A percentile compares a stretch with the other conserved stretches of the same genome.
These are phyloP conservation scores for Sanghuangporus weigelae DNA, from an alignment of 1,284 basidiomycete species.

Conservation along the genomic window DNA sequence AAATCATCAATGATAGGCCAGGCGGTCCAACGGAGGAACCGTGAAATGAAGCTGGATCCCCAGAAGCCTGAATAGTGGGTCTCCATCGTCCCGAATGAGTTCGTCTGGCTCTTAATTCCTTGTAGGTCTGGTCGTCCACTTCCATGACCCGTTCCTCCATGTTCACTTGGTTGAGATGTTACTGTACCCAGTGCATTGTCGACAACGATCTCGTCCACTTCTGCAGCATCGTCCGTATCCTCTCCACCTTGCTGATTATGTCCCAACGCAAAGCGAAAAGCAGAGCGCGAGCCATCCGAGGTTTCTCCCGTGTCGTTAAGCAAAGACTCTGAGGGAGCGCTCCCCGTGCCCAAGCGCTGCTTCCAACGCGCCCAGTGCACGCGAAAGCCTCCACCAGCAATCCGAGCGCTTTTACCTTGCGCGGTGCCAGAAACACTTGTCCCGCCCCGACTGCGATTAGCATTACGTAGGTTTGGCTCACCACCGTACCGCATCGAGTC, in stretches of 20 bases:
- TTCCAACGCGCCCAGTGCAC: conserved; percentile 40
- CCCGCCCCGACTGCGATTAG: not conserved
- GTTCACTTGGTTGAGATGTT: conserved; percentile 29
- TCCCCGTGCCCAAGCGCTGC: conserved; percentile 38
- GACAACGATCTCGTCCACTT: conserved; percentile 68
- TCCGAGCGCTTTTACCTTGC: conserved; percentile 29
- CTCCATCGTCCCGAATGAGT: conserved; percentile 20
- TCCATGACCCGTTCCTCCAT: conserved; percentile 39
- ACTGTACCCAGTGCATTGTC: conserved; percentile 31
- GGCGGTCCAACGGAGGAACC: conserved; percentile 35
- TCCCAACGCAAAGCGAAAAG: conserved; percentile 11
- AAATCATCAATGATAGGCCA: conserved; percentile 40
- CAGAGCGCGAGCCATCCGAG: conserved; percentile 26
- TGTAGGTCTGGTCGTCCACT: conserved; percentile 28
- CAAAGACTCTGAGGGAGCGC: conserved; percentile 38
- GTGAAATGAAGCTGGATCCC: conserved; percentile 24
- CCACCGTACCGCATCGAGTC: conserved; percentile 9
- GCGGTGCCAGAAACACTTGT: not conserved
- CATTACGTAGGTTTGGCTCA: not conserved
- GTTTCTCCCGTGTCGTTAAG: conserved; percentile 38
- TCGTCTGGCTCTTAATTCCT: conserved; percentile 28
- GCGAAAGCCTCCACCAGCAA: conserved; percentile 29
- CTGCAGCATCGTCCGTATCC: conserved; percentile 31
- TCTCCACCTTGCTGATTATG: conserved; percentile 20
- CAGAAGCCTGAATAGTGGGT: conserved; percentile 27